These are phyloP conservation scores for Ophiognomonia clavigignenti-juglandacearum DNA, from an alignment of 2,329 filamentous ascomycete species.

Conservation along the genomic window DNA sequence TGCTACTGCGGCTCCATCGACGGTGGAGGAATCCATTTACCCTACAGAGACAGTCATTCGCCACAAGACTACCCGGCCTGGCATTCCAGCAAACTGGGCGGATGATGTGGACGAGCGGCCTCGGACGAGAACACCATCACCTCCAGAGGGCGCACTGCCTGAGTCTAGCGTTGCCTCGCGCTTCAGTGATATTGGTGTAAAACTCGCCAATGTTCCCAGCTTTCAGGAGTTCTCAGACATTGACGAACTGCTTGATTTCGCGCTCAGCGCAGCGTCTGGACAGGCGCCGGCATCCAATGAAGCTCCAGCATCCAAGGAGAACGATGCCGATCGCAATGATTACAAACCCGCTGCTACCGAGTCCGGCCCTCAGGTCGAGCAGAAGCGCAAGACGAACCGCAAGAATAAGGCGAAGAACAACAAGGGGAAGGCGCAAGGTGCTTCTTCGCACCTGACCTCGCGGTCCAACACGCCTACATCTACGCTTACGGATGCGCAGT, in stretches of 20 bases:
- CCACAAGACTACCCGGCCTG: not conserved
- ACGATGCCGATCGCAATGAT: not conserved
- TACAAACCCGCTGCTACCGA: not conserved
- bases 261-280: too few species aligned
- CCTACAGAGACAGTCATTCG: constrained; percentile 10
- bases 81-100: constrained; percentile 5
- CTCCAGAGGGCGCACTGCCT: not conserved
- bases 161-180: not conserved
- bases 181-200: not conserved
- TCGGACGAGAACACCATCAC: not conserved
- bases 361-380: not conserved
- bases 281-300: not conserved
- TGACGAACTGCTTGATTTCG: too few species aligned
- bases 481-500: not conserved
- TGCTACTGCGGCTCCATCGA: not conserved
- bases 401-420: too few species aligned
- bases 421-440: constrained; percentile 4
- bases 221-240: too few species aligned
- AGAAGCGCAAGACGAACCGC: constrained; percentile 1
- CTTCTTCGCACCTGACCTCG: not conserved
- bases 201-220: too few species aligned
- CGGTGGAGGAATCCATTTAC: constrained; percentile 1
- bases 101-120: not conserved
- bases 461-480: constrained; percentile 3
- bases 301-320: not conserved